A percentile compares a stretch with the other conserved stretches of the same genome.
These are phyloP conservation scores for Colletotrichum sp. DNA, from an alignment of 2,329 filamentous ascomycete species.

Conservation along the genomic window DNA sequence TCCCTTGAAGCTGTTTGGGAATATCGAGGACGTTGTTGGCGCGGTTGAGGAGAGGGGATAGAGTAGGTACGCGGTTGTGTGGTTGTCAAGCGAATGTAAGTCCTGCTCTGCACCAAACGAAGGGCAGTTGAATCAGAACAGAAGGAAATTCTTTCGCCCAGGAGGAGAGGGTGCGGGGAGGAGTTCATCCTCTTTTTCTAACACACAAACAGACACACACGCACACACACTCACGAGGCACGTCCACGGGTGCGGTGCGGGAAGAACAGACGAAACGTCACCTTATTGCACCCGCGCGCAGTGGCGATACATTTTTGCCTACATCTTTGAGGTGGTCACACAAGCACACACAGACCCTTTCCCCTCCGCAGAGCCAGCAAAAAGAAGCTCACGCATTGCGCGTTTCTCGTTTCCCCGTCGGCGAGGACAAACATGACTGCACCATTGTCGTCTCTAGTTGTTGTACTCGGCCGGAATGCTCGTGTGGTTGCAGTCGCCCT, in stretches of 20 bases:
- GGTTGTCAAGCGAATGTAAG: background rate
- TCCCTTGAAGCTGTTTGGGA: background rate
- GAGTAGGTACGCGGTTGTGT: background rate
- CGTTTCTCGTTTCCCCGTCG: background rate
- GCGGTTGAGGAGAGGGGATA: background rate
- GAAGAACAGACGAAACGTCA: slow-evolving; percentile 18
- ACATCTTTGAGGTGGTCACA: background rate
- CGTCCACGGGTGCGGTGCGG: background rate
- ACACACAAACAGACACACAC: background rate
- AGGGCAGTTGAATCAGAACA: background rate
- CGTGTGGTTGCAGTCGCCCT: slow-evolving; percentile 5
- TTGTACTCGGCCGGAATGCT: background rate
- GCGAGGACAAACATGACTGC: background rate
- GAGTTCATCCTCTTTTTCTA: background rate
- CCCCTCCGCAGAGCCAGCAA: background rate
- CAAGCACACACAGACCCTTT: background rate
- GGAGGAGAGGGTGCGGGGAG: background rate
- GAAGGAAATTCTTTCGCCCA: background rate
- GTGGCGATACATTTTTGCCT: background rate
- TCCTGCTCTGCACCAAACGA: background rate
- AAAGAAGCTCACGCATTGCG: background rate
- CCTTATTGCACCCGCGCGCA: background rate
- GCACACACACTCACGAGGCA: background rate
- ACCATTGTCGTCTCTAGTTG: background rate
- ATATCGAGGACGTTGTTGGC: background rate